Evolutionary conservation across 2,329 filamentous ascomycete species (phyloP), one percentile per base, ranked within the genome.

Genomic region (Cladosporium velox): DNA sequence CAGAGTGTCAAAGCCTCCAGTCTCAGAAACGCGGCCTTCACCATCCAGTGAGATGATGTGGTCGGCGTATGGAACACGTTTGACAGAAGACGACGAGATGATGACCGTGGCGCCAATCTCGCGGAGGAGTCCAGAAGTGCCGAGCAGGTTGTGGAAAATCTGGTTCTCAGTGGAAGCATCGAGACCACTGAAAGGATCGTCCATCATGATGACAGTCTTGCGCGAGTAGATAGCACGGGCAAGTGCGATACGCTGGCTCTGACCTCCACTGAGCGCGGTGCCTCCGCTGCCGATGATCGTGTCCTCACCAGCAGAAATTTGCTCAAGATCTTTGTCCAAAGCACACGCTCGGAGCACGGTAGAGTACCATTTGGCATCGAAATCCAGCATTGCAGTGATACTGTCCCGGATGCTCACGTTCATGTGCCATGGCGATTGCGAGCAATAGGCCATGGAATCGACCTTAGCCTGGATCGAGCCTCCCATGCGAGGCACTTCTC

Each of bases 161-260:
- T 78, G 76, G 34, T 82, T 80, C 65, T 84, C 82, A 0, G 83
- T 85, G 18, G 79, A 76, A 11, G 78, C 75, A 69, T 85, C 84
- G 7, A 86, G 77, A 3, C 83, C 83, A 66, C 80, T 83, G n/a
- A 86, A 77, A 24, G 81, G 79, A 68, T 85, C 83, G 68, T 85
- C 84, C 14, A 86, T 76, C 24, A 86, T 76, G 34, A 85, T 74
- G 30, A 84, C 76, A 41, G 81, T 77, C 59, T 79, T 79, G 54
- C 81, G 78, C 24, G 83, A 79, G 71, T 85, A 86, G 8, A 85
- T 75, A 8, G 83, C 84, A 65, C 84, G 77, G 15, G 84, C 84
- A 24, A 85, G 78, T n/a, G 83, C 47, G 24, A 68, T 59, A 28
- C 83, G 79, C 67, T 85, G 82, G 67, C 80, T 83, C 68, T 86